These are phyloP conservation scores for Eutrema heterophyllum DNA, from an alignment of 345 rosid species.

Conservation along the genomic window DNA sequence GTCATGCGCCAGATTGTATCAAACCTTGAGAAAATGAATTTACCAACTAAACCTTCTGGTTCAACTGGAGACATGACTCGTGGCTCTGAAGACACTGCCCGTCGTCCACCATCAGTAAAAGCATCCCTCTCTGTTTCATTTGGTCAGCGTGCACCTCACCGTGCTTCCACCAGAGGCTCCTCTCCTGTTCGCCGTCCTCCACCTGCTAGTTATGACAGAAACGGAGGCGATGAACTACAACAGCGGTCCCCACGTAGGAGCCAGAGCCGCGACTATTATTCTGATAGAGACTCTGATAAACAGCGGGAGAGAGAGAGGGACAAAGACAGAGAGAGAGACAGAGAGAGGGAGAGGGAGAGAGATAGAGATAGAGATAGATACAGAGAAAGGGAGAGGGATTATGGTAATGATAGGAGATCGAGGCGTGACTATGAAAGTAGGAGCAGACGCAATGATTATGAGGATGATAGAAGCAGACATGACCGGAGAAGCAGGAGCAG, in stretches of 20 bases:
- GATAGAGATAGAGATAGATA: constrained; percentile 40
- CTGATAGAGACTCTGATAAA: constrained; percentile 60
- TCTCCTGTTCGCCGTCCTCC: constrained; percentile 95
- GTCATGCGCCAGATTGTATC: constrained; percentile 75
- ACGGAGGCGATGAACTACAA: constrained; percentile 38
- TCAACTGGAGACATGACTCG: constrained; percentile 79
- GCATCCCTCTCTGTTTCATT: constrained; percentile 98
- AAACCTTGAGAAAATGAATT: constrained; percentile 89
- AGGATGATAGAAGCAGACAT: constrained; percentile 38
- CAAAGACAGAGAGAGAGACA: constrained; percentile 34
- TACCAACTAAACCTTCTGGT: constrained; percentile 75
- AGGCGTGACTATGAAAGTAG: constrained; percentile 38
- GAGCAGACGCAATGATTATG: constrained; percentile 44
- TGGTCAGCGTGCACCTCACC: constrained; percentile 99
- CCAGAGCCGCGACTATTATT: constrained; percentile 61
- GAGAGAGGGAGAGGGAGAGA: constrained; percentile 38
- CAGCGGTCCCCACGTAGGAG: constrained; percentile 66
- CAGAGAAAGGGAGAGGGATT: constrained; percentile 40
- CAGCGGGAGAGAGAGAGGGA: constrained; percentile 42
- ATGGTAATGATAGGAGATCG: constrained; percentile 40
- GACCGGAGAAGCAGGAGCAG: constrained; percentile 53
- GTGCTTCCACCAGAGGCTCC: constrained; percentile 96
- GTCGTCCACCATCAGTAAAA: constrained; percentile 98
- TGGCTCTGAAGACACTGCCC: constrained; percentile 93
- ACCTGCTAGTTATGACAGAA: constrained; percentile 54